Conservation (phyloP, 495 filamentous ascomycete genomes). For the Articulospora tetracladia region DNA sequence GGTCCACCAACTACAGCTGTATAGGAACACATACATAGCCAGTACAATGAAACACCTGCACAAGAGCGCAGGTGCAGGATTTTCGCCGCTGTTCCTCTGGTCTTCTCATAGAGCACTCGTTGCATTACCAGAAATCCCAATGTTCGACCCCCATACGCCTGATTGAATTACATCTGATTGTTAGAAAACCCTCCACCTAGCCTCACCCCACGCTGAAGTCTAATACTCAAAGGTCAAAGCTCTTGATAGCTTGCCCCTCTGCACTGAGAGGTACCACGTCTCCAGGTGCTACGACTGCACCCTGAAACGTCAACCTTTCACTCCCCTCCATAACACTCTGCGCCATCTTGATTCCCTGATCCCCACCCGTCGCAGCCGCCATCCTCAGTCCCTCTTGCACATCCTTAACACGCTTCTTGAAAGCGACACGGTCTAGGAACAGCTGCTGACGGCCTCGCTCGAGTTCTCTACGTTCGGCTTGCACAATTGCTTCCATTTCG, state of each 20-base stretch:
- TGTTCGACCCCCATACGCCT: constrained; percentile 22
- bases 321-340: constrained; percentile 43
- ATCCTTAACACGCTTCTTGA: constrained; percentile 81
- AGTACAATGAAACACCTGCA: no score
- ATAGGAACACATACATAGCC: no score
- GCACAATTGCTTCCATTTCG: constrained; percentile 88
- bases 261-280: constrained; percentile 63
- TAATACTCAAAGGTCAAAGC: constrained; percentile 13
- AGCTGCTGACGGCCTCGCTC: constrained; percentile 88
- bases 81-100: no score
- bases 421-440: constrained; percentile 84
- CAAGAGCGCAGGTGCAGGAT: no score
- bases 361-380: constrained; percentile 54
- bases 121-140: not conserved
- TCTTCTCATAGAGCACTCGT: no score
- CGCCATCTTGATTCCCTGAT: constrained; percentile 54
- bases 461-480: constrained; percentile 88
- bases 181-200: no score
- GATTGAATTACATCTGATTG: not conserved
- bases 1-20: no score
- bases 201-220: not conserved
- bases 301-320: constrained; percentile 60
- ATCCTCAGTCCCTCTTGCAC: constrained; percentile 72
- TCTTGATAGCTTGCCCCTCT: constrained; percentile 39
- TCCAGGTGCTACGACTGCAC: constrained; percentile 36